A percentile compares a stretch with the other conserved stretches of the same genome.
Evolutionary conservation across 495 filamentous ascomycete species (phyloP).

Genomic region (Talaromyces proteolyticus): DNA sequence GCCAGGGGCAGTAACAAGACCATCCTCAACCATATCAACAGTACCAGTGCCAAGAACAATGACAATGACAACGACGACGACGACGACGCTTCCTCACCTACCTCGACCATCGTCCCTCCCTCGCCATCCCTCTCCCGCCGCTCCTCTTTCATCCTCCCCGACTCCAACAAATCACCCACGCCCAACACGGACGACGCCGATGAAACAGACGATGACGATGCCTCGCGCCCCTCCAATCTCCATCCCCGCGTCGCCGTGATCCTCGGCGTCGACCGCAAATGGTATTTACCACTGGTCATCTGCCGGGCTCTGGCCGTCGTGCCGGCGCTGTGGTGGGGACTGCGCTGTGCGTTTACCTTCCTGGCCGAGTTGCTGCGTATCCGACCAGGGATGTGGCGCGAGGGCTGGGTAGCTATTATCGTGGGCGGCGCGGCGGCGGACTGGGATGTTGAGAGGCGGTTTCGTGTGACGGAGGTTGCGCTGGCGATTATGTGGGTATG

Average conservation of each 20-base stretch:
- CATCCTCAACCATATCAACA: neutral
- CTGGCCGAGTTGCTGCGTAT: constrained; percentile 49
- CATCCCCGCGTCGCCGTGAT: constrained; percentile 63
- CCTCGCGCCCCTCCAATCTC: constrained; percentile 32
- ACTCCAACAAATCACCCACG: neutral
- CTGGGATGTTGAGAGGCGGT: constrained; percentile 49
- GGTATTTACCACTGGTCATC: constrained; percentile 57
- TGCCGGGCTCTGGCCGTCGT: constrained; percentile 55
- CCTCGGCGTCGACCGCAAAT: constrained; percentile 54
- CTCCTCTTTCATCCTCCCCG: neutral
- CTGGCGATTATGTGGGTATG: constrained; percentile 81
- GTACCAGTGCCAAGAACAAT: neutral
- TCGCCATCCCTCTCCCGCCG: constrained; percentile 24
- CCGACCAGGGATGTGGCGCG: constrained; percentile 37
- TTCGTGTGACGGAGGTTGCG: constrained; percentile 70
- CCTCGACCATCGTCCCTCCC: constrained; percentile 23
- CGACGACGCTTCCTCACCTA: constrained; percentile 20
- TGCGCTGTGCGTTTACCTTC: constrained; percentile 54
- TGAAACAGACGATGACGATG: constrained; percentile 10
- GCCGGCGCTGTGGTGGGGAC: constrained; percentile 57
- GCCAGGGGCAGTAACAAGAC: neutral
- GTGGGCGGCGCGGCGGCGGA: constrained; percentile 39
- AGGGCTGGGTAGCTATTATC: constrained; percentile 40
- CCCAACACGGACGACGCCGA: constrained; percentile 20
- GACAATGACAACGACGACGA: constrained; percentile 18